phyloP scores from a whole-genome alignment of 768 basidiomycete species.

The Mycena floridula region DNA sequence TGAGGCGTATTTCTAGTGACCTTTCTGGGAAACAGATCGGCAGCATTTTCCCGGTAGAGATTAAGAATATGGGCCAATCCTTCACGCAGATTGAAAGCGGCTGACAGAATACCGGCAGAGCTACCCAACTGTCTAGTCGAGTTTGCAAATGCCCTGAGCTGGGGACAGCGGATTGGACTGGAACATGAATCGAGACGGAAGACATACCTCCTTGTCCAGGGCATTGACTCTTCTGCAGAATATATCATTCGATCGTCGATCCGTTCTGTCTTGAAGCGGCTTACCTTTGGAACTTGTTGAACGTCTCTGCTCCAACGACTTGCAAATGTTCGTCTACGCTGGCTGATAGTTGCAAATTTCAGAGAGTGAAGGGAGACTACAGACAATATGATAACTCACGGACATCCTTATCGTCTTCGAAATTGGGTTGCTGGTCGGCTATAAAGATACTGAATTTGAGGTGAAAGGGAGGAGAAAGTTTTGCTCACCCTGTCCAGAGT shows the following conservation, averaged over 20 bases:
- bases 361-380: neutral
- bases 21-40: conserved; percentile 70
- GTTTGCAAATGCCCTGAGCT: conserved; percentile 74
- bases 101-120: conserved; percentile 72
- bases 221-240: conserved; percentile 46
- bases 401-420: conserved; percentile 60
- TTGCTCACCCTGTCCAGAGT: conserved; percentile 18
- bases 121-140: conserved; percentile 73
- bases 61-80: conserved; percentile 62
- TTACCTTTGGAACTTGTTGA: conserved; percentile 58
- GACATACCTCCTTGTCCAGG: conserved; percentile 56
- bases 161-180: neutral
- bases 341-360: too few relatives aligned
- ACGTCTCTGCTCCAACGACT: conserved; percentile 57
- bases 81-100: conserved; percentile 64
- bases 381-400: conserved; percentile 41
- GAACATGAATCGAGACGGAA: neutral
- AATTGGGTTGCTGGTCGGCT: conserved; percentile 36
- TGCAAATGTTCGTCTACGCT: conserved; percentile 69
- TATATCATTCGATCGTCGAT: conserved; percentile 5
- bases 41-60: conserved; percentile 71
- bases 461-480: neutral
- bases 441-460: conserved; percentile 16
- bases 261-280: conserved; percentile 10
- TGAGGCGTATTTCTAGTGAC: conserved; percentile 18